These are phyloP conservation scores for Colletotrichum siamense DNA, from an alignment of 2,329 filamentous ascomycete genomes.

Conservation along the genomic window DNA sequence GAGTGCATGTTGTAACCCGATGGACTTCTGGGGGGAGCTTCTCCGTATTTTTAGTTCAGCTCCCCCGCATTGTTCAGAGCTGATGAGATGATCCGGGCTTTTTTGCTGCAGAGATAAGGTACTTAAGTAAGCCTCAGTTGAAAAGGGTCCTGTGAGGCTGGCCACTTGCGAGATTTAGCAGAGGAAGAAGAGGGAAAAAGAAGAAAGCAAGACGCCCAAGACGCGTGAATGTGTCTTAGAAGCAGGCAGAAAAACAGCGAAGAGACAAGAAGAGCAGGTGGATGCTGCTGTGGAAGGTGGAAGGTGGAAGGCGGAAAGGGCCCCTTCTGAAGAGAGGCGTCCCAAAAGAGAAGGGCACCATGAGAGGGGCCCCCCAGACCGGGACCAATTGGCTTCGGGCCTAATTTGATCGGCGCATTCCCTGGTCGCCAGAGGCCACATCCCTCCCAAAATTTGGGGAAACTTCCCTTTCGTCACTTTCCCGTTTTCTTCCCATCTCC, in stretches of 20 bases:
- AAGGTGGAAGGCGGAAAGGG: neutral
- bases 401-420: slow-evolving; percentile 11
- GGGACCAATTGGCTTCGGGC: neutral
- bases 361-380: neutral
- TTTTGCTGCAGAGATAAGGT: neutral
- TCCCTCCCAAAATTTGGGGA: slow-evolving; percentile 17
- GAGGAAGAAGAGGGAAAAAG: neutral
- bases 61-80: slow-evolving; percentile 15
- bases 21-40: neutral
- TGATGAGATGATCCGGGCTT: neutral
- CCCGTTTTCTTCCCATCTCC: neutral
- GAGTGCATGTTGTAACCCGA: neutral
- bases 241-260: neutral
- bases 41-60: neutral
- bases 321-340: neutral
- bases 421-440: slow-evolving; percentile 2
- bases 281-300: neutral
- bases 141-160: neutral
- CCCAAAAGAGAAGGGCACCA: neutral
- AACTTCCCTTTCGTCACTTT: slow-evolving; percentile 1
- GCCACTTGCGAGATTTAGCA: neutral
- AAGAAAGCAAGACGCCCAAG: neutral
- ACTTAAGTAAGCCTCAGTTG: neutral
- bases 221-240: neutral
- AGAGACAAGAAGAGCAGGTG: neutral